Conservation (phyloP, 805 yeast genomes). For the Kockiozyma suomiensis region DNA sequence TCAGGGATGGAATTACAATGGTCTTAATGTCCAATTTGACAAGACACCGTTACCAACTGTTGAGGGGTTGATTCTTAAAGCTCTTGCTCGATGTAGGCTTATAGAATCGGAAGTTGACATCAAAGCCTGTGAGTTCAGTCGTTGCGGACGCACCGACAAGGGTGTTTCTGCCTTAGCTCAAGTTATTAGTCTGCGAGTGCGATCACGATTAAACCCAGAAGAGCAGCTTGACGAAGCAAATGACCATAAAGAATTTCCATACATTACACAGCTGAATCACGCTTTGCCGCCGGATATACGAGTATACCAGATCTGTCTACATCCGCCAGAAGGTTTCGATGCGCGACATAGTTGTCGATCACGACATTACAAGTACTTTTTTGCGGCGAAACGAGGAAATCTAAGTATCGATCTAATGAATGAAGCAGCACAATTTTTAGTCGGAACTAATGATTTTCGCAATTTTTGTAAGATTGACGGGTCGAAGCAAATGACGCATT, state of each 20-base stretch:
- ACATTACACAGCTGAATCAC: conserved; percentile 72
- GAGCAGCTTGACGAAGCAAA: conserved; percentile 59
- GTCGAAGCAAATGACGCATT: conserved; percentile 85
- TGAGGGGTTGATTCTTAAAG: conserved; percentile 73
- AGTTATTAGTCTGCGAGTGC: conserved; percentile 75
- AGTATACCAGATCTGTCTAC: conserved; percentile 75
- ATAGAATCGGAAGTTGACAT: conserved; percentile 57
- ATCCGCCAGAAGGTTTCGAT: conserved; percentile 83
- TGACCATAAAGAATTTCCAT: conserved; percentile 74
- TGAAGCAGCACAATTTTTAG: conserved; percentile 60
- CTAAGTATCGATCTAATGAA: conserved; percentile 70
- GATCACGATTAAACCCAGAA: conserved; percentile 64
- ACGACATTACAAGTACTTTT: conserved; percentile 85
- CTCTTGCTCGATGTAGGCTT: conserved; percentile 66
- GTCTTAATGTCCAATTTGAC: conserved; percentile 76
- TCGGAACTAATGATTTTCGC: conserved; percentile 86
- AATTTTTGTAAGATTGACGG: conserved; percentile 96
- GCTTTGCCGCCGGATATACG: conserved; percentile 79
- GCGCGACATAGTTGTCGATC: conserved; percentile 89
- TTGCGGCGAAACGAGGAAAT: conserved; percentile 44
- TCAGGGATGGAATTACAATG: conserved; percentile 90
- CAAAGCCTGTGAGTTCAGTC: conserved; percentile 67
- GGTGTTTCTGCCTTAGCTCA: conserved; percentile 99
- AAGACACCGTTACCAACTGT: conserved; percentile 83
- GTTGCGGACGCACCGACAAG: conserved; percentile 93